phyloP scores from a whole-genome alignment of 805 yeast genomes.

The Cyberlindnera amylophila region DNA sequence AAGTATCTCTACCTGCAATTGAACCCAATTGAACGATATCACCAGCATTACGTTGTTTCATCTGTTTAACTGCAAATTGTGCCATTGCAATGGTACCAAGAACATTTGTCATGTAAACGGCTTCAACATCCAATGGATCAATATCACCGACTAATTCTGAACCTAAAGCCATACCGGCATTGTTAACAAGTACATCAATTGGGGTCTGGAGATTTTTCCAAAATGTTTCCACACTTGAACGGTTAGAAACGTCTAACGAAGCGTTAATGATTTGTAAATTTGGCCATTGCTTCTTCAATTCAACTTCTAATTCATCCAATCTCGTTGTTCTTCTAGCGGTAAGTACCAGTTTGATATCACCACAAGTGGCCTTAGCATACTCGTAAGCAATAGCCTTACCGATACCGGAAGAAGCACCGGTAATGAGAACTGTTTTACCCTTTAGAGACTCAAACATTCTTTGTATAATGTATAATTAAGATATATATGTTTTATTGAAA shows the following conservation, averaged over 20 bases:
- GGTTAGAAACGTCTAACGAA: constrained; percentile 53
- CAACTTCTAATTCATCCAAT: constrained; percentile 43
- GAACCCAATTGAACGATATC: constrained; percentile 73
- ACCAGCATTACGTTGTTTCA: constrained; percentile 67
- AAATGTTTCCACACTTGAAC: constrained; percentile 46
- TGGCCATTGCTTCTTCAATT: constrained; percentile 44
- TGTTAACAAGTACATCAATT: constrained; percentile 26
- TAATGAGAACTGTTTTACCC: constrained; percentile 72
- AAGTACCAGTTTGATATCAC: constrained; percentile 64
- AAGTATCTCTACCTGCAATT: constrained; percentile 76
- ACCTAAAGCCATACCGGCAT: constrained; percentile 80
- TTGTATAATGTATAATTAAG: no score
- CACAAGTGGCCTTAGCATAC: constrained; percentile 69
- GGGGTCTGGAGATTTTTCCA: constrained; percentile 50
- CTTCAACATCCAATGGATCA: constrained; percentile 53
- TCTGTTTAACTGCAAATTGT: constrained; percentile 65
- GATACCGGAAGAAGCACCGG: constrained; percentile 95
- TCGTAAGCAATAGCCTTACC: constrained; percentile 91
- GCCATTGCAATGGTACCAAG: constrained; percentile 79
- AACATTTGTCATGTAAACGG: constrained; percentile 84
- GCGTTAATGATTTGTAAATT: constrained; percentile 41
- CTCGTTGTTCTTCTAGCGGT: constrained; percentile 73
- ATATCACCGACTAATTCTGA: constrained; percentile 72
- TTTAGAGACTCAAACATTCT: constrained; percentile 36
- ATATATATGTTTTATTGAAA: no score